A percentile compares a stretch with the other conserved stretches of the same genome.
phyloP scores from a whole-genome alignment of 202 grass and related monocot genomes.

The Zizania palustris region DNA sequence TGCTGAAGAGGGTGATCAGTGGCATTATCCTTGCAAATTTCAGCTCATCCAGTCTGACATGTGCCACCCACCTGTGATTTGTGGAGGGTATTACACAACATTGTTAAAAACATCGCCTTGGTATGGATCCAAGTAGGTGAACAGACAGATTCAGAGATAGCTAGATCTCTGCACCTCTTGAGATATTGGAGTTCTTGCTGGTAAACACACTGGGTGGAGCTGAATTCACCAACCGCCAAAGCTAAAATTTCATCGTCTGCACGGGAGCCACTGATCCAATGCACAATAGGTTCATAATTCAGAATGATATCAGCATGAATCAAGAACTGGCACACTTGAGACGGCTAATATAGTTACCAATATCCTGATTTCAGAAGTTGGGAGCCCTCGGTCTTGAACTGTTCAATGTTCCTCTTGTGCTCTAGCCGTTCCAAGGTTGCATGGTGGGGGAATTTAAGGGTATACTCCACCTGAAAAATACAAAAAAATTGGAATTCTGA shows the following conservation, averaged over 20 bases:
- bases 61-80: slow-evolving; percentile 68
- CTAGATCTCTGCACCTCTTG: slow-evolving; percentile 45
- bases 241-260: slow-evolving; percentile 49
- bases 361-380: slow-evolving; percentile 54
- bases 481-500: neutral
- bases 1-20: slow-evolving; percentile 61
- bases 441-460: slow-evolving; percentile 66
- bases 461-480: slow-evolving; percentile 62
- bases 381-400: slow-evolving; percentile 47
- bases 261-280: neutral
- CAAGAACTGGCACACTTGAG: neutral
- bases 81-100: neutral
- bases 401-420: slow-evolving; percentile 79
- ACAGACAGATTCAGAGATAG: neutral
- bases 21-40: slow-evolving; percentile 71
- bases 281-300: neutral
- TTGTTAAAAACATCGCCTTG: too few relatives aligned
- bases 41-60: slow-evolving; percentile 62
- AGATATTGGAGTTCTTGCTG: slow-evolving; percentile 64
- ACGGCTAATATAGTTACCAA: slow-evolving; percentile 33
- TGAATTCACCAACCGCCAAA: slow-evolving; percentile 60
- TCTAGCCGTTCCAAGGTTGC: slow-evolving; percentile 68
- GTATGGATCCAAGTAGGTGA: too few relatives aligned
- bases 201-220: slow-evolving; percentile 53
- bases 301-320: slow-evolving; percentile 32